Conservation (phyloP, 31 red algal genomes). For the Endocladia muricata region DNA sequence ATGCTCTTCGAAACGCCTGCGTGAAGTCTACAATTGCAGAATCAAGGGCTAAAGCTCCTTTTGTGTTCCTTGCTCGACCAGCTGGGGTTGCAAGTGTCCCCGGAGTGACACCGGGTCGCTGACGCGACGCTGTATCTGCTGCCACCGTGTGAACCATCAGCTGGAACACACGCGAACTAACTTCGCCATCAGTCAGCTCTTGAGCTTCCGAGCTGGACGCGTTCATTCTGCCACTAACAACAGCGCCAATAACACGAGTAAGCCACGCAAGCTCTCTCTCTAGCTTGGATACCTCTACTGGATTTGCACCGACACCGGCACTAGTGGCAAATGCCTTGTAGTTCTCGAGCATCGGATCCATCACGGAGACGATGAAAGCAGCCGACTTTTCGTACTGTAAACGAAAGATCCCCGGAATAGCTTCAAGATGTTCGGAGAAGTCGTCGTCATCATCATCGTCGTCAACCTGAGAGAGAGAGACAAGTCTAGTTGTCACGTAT, state of each 20-base stretch:
- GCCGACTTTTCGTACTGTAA: constrained; percentile 86
- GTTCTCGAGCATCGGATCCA: constrained; percentile 84
- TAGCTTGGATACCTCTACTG: constrained; percentile 57
- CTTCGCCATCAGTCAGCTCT: constrained; percentile 79
- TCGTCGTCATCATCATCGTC: constrained; percentile 76
- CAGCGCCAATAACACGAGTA: constrained; percentile 60
- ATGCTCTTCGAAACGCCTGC: constrained; percentile 79
- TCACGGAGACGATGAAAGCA: constrained; percentile 57
- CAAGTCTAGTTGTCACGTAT: constrained; percentile 65
- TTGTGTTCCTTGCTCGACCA: constrained; percentile 61
- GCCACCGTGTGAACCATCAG: constrained; percentile 82
- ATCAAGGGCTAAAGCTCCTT: constrained; percentile 70
- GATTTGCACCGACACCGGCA: constrained; percentile 53
- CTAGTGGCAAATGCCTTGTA: constrained; percentile 71
- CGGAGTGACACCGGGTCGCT: constrained; percentile 40
- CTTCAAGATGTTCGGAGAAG: constrained; percentile 78
- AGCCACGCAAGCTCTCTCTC: constrained; percentile 87
- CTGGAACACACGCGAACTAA: constrained; percentile 86
- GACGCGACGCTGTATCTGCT: constrained; percentile 56
- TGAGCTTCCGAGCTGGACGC: constrained; percentile 69
- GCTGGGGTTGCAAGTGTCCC: constrained; percentile 51
- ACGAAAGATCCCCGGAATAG: constrained; percentile 72
- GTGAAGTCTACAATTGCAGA: constrained; percentile 85
- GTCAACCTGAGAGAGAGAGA: constrained; percentile 44
- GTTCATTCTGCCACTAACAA: constrained; percentile 62